phyloP scores from a whole-genome alignment of 2,329 filamentous ascomycete genomes.

The Exophiala xenobiotica region DNA sequence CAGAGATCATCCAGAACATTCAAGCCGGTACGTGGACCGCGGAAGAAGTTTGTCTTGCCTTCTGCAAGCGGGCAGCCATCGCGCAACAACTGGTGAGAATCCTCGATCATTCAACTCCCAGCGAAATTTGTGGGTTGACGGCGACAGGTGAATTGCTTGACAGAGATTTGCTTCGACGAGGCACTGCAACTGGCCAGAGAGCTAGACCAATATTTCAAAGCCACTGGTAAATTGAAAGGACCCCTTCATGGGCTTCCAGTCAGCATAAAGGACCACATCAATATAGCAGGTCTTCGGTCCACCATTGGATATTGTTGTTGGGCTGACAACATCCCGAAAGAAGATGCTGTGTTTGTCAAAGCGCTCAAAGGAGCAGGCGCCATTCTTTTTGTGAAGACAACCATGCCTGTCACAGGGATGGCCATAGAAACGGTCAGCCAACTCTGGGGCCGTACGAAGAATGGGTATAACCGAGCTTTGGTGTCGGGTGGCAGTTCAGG shows the following conservation, averaged over 20 bases:
- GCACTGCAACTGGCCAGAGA: constrained; percentile 37
- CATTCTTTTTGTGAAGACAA: constrained; percentile 33
- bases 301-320: constrained; percentile 11
- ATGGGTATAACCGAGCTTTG: constrained; percentile 54
- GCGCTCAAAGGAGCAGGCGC: constrained; percentile 7
- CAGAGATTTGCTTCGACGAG: constrained; percentile 39
- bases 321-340: constrained; percentile 1
- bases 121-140: neutral
- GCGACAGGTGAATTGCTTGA: constrained; percentile 41
- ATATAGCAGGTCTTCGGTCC: constrained; percentile 46
- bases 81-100: neutral
- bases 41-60: neutral
- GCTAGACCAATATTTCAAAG: constrained; percentile 34
- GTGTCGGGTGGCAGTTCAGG: constrained; percentile 56
- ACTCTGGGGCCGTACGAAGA: constrained; percentile 45
- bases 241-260: constrained; percentile 55
- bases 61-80: constrained; percentile 1
- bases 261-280: constrained; percentile 61
- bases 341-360: constrained; percentile 7
- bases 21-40: neutral
- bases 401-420: constrained; percentile 34
- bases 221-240: constrained; percentile 46
- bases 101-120: neutral
- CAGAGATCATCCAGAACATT: neutral
- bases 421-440: constrained; percentile 35